Evolutionary conservation across 2,329 filamentous ascomycete genomes (phyloP).

Genomic region (Helotiales sp.): DNA sequence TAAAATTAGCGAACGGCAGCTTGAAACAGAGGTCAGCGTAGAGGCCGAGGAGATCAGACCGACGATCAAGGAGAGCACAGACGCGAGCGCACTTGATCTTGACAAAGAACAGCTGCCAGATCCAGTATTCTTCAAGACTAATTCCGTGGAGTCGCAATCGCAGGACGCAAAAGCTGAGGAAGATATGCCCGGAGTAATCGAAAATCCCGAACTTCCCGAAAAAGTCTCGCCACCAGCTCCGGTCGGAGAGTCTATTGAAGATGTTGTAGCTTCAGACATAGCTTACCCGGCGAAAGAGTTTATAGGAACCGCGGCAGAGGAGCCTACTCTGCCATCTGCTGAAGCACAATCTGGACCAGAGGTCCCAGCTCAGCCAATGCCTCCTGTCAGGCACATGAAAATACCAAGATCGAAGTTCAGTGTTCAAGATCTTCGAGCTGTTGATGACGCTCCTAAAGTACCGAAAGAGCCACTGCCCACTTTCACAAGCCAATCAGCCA

Average conservation of each 20-base stretch:
- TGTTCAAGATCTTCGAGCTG: conserved; percentile 21
- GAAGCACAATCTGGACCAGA: not conserved
- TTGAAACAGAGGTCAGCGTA: not conserved
- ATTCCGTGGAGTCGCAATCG: not conserved
- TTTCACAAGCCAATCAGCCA: conserved; percentile 18
- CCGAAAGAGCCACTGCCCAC: conserved; percentile 16
- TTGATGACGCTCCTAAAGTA: not conserved
- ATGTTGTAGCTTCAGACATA: not conserved
- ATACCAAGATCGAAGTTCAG: conserved; percentile 32
- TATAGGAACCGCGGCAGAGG: not conserved
- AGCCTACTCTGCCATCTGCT: not conserved
- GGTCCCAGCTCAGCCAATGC: not conserved
- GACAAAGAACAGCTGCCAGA: not conserved
- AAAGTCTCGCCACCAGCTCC: not conserved
- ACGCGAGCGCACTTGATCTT: not conserved
- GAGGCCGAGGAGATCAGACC: conserved; percentile 2
- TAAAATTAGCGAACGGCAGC: not conserved
- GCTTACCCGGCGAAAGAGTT: not conserved
- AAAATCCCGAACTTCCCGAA: not conserved
- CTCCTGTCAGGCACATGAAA: conserved; percentile 20
- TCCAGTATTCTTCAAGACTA: not conserved
- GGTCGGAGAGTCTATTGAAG: not conserved
- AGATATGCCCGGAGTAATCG: not conserved
- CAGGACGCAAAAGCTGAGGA: too few species aligned
- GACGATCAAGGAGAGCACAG: not conserved